Conservation (phyloP, 2,329 filamentous ascomycete species). For the Xylariales sp. region DNA sequence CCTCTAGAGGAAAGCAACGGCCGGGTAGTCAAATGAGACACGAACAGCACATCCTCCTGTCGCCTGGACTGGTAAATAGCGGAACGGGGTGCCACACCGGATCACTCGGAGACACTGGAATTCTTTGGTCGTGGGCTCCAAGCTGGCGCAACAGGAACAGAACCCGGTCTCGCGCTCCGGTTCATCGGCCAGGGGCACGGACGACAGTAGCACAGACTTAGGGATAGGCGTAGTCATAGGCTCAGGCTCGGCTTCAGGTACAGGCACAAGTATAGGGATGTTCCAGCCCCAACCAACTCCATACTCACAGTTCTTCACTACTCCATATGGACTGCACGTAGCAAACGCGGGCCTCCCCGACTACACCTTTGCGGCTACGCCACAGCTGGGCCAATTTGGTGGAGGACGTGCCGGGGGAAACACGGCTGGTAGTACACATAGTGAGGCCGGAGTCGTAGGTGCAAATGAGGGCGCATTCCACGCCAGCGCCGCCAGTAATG, state of each 20-base stretch:
- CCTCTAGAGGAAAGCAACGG: slow-evolving; percentile 18
- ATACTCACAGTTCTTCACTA: slow-evolving; percentile 55
- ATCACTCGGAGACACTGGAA: slow-evolving; percentile 26
- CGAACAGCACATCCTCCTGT: slow-evolving; percentile 27
- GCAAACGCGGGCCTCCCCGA: slow-evolving; percentile 46
- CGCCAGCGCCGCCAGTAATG: slow-evolving; percentile 44
- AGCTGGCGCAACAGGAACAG: slow-evolving; percentile 38
- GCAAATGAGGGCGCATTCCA: slow-evolving; percentile 42
- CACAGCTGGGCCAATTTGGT: slow-evolving; percentile 45
- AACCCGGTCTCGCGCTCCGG: slow-evolving; percentile 30
- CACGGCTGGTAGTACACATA: slow-evolving; percentile 26
- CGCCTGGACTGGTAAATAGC: slow-evolving; percentile 27
- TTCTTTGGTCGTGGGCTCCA: slow-evolving; percentile 31
- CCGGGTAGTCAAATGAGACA: slow-evolving; percentile 35
- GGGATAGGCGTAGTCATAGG: slow-evolving; percentile 5
- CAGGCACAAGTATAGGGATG: slow-evolving; percentile 52
- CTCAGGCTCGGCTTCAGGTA: slow-evolving; percentile 8
- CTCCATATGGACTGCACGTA: slow-evolving; percentile 55
- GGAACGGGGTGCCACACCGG: slow-evolving; percentile 23
- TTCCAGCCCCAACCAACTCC: slow-evolving; percentile 66
- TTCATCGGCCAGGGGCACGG: slow-evolving; percentile 28
- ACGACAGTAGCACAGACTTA: slow-evolving; percentile 20
- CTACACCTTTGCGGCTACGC: slow-evolving; percentile 47
- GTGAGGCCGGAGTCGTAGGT: slow-evolving; percentile 31
- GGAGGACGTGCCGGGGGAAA: slow-evolving; percentile 40